phyloP scores from a whole-genome alignment of 108 stramenopile species.

The Discostella stelligeroides region DNA sequence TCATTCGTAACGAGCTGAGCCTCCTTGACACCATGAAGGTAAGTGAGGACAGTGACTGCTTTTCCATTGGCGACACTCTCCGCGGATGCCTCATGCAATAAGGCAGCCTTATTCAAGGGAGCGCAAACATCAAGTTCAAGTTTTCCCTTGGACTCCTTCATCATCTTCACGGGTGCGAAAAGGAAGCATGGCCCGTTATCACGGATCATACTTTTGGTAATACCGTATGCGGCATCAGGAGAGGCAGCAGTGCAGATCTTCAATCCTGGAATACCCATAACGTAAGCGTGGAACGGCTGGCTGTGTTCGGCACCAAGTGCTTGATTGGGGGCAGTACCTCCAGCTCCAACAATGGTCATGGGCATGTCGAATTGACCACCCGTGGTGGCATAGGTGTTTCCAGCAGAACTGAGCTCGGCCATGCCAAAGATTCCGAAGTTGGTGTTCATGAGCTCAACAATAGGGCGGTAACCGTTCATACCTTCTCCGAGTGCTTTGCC shows the following conservation, averaged over 20 bases:
- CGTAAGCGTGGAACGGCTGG: conserved; percentile 98
- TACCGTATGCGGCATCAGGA: conserved; percentile 95
- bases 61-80: conserved; percentile 73
- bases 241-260: conserved; percentile 98
- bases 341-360: conserved; percentile 98
- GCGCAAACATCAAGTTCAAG: conserved; percentile 89
- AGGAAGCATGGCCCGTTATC: conserved; percentile 98
- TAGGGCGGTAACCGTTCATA: conserved; percentile 98
- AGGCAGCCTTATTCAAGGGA: conserved; percentile 93
- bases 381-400: conserved; percentile 98
- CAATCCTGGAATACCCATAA: conserved; percentile 98
- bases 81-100: conserved; percentile 87
- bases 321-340: conserved; percentile 98
- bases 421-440: conserved; percentile 99
- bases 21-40: conserved; percentile 98
- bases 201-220: conserved; percentile 98
- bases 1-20: conserved; percentile 78
- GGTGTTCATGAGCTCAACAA: conserved; percentile 99
- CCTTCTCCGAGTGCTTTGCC: conserved; percentile 98
- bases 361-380: conserved; percentile 99
- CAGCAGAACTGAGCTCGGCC: conserved; percentile 96
- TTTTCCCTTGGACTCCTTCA: conserved; percentile 95
- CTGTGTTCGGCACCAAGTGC: conserved; percentile 98
- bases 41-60: conserved; percentile 97
- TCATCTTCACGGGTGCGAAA: conserved; percentile 98